Conservation (phyloP, 306 rosid genomes). For the Coriaria nepalensis region DNA sequence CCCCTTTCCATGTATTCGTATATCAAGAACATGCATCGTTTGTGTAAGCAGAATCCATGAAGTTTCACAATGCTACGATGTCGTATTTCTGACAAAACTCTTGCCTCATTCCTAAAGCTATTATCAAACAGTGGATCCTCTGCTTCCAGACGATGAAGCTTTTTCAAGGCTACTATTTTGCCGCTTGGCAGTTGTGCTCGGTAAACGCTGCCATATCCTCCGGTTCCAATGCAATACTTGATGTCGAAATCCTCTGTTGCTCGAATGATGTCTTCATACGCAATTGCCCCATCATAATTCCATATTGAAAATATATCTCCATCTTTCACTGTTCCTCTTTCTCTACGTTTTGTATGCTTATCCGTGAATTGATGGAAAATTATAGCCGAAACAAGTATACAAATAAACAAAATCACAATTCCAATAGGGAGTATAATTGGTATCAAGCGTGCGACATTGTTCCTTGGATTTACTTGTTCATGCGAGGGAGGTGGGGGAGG, state of each 20-base stretch:
- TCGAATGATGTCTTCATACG: conserved; percentile 12
- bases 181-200: conserved; percentile 19
- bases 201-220: background rate
- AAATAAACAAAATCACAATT: no score
- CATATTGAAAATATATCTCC: conserved; percentile 21
- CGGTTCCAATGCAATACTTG: conserved; percentile 16
- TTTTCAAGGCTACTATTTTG: conserved; percentile 20
- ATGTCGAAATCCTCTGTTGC: conserved; percentile 22
- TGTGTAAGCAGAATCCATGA: conserved; percentile 19
- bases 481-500: no score
- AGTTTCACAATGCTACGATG: conserved; percentile 23
- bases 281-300: conserved; percentile 22
- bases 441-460: no score
- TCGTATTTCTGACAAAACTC: conserved; percentile 9
- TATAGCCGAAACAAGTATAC: no score
- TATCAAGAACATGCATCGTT: conserved; percentile 17
- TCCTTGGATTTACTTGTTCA: no score
- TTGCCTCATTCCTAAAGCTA: conserved; percentile 16
- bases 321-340: background rate
- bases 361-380: no score
- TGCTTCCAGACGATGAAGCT: conserved; percentile 13
- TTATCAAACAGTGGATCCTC: conserved; percentile 5
- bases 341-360: no score
- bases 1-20: conserved; percentile 23
- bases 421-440: no score